phyloP scores from a whole-genome alignment of 768 basidiomycete species.

The Rubroboletus satanas region DNA sequence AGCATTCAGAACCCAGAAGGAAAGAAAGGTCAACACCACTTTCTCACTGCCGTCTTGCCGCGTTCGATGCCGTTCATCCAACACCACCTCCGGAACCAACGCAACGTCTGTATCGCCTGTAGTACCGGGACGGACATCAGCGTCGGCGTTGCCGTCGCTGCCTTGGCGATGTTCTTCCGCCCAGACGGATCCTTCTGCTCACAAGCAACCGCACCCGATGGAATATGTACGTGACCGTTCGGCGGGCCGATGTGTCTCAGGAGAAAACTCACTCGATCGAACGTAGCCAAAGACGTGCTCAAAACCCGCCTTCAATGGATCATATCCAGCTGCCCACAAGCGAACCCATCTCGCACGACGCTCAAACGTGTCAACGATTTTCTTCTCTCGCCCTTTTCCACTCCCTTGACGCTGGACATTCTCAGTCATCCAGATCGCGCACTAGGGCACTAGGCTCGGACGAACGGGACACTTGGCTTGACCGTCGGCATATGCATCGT shows the following conservation, averaged over 20 bases:
- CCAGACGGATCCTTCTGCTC: slow-evolving; percentile 40
- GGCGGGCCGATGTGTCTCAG: neutral
- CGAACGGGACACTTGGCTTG: neutral
- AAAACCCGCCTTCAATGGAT: slow-evolving; percentile 83
- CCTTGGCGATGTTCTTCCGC: slow-evolving; percentile 56
- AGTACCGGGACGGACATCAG: slow-evolving; percentile 57
- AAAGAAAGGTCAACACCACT: slow-evolving; percentile 51
- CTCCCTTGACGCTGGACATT: neutral
- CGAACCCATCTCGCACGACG: slow-evolving; percentile 81
- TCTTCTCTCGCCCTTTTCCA: slow-evolving; percentile 44
- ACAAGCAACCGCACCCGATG: neutral
- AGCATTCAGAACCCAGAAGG: slow-evolving; percentile 35
- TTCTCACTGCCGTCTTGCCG: slow-evolving; percentile 49
- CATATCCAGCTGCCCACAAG: slow-evolving; percentile 64
- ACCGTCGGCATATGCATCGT: neutral
- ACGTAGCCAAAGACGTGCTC: slow-evolving; percentile 56
- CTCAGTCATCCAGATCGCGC: neutral
- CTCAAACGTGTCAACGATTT: slow-evolving; percentile 78
- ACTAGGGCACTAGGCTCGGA: neutral
- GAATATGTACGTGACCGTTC: slow-evolving; percentile 21
- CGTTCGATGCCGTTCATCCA: slow-evolving; percentile 44
- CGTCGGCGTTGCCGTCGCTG: slow-evolving; percentile 59
- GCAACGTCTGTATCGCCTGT: slow-evolving; percentile 48
- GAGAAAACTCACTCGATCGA: neutral
- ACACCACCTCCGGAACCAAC: slow-evolving; percentile 34